These are phyloP conservation scores for Saccharomycopsis amapae DNA, from an alignment of 805 yeast genomes.

Conservation along the genomic window DNA sequence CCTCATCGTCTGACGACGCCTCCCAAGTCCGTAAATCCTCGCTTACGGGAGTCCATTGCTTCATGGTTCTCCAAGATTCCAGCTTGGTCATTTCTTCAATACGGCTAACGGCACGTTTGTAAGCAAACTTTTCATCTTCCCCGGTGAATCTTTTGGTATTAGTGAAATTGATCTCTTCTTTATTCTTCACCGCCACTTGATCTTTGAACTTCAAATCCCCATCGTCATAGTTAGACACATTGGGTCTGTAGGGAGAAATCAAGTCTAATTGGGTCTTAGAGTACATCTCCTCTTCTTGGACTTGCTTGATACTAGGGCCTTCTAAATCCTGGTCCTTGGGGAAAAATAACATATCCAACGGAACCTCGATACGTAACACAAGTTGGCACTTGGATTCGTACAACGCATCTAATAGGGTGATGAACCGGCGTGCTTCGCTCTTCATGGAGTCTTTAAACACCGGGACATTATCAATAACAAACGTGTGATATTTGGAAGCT, in stretches of 20 bases:
- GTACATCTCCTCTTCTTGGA: slow-evolving; percentile 64
- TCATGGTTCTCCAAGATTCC: slow-evolving; percentile 41
- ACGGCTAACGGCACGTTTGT: slow-evolving; percentile 61
- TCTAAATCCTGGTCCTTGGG: slow-evolving; percentile 37
- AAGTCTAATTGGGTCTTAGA: slow-evolving; percentile 55
- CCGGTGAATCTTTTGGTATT: slow-evolving; percentile 58
- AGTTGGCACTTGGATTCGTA: slow-evolving; percentile 62
- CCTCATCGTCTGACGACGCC: slow-evolving; percentile 16
- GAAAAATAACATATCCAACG: slow-evolving; percentile 51
- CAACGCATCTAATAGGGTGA: slow-evolving; percentile 59
- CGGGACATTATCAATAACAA: slow-evolving; percentile 57
- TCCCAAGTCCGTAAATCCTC: slow-evolving; percentile 55
- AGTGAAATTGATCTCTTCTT: slow-evolving; percentile 33
- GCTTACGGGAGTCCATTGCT: slow-evolving; percentile 52
- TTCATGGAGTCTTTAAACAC: slow-evolving; percentile 47
- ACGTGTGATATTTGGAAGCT: slow-evolving; percentile 50
- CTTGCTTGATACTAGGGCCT: slow-evolving; percentile 31
- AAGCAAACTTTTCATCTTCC: slow-evolving; percentile 71
- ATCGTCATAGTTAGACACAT: slow-evolving; percentile 55
- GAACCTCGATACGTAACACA: slow-evolving; percentile 43
- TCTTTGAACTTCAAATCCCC: slow-evolving; percentile 30
- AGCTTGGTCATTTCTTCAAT: slow-evolving; percentile 53
- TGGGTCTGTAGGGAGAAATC: slow-evolving; percentile 62
- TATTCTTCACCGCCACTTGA: slow-evolving; percentile 23
- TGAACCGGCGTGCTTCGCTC: slow-evolving; percentile 63